Evolutionary conservation across 345 rosid genomes (phyloP).

Genomic region (Laguncularia racemosa): DNA sequence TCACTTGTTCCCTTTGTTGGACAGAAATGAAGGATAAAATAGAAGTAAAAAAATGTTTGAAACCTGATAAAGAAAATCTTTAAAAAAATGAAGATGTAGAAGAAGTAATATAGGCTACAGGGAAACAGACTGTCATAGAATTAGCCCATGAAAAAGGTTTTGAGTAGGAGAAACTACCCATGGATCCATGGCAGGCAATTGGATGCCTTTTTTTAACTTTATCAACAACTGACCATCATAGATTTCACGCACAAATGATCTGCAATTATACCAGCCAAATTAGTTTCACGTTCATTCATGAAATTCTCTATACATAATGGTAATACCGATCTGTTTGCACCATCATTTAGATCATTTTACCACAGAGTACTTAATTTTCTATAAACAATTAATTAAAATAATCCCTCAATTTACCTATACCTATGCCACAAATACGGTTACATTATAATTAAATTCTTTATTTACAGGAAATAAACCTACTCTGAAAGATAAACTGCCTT

Average conservation of each 20-base stretch:
- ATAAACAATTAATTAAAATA: no score
- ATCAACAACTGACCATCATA: conserved; percentile 79
- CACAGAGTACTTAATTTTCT: no score
- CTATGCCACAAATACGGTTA: no score
- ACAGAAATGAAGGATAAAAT: conserved; percentile 5
- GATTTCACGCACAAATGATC: conserved; percentile 77
- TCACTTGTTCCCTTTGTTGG: conserved; percentile 72
- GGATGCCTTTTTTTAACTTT: conserved; percentile 63
- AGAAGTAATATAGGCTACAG: neutral
- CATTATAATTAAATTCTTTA: neutral
- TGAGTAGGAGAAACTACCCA: conserved; percentile 39
- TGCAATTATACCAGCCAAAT: conserved; percentile 12
- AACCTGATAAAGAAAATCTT: conserved; percentile 4
- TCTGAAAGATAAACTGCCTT: conserved; percentile 73
- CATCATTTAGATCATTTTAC: neutral
- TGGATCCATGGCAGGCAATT: conserved; percentile 91
- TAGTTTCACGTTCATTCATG: neutral
- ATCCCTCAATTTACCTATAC: no score
- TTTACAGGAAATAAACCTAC: conserved; percentile 36
- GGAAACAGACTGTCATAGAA: no score
- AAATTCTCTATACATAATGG: neutral
- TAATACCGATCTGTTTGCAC: neutral
- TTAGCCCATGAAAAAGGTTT: no score
- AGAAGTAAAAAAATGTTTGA: neutral
- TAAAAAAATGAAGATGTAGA: neutral